These are phyloP conservation scores for Syzygium aromaticum DNA, from an alignment of 345 rosid genomes.

Conservation along the genomic window DNA sequence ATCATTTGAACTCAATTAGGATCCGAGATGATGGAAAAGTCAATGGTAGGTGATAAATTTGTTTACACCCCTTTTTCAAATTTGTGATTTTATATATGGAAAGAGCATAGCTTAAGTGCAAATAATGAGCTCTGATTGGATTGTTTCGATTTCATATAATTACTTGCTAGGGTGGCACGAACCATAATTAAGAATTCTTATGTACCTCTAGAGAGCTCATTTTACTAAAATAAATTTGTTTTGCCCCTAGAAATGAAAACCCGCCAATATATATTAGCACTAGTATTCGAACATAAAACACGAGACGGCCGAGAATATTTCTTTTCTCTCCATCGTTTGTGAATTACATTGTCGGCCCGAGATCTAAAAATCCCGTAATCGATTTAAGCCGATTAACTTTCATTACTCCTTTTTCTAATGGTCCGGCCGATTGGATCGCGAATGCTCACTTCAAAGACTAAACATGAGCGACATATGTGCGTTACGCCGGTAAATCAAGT, in stretches of 20 bases:
- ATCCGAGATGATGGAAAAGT: background rate
- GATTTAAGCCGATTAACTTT: background rate
- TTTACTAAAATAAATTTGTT: background rate
- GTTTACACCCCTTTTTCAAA: background rate
- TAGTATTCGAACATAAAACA: background rate
- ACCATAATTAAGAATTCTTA: background rate
- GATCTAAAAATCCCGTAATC: background rate
- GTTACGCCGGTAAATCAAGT: background rate
- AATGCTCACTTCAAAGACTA: background rate
- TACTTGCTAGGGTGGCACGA: background rate
- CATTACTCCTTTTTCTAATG: background rate
- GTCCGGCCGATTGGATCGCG: background rate
- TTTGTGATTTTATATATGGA: background rate
- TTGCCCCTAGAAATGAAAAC: background rate
- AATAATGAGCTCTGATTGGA: background rate
- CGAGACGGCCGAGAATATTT: background rate
- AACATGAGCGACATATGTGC: background rate
- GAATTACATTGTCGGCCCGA: background rate
- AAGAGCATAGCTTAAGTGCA: background rate
- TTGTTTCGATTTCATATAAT: background rate
- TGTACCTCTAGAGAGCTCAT: background rate
- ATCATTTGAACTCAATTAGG: too few species aligned
- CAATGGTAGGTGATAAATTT: background rate
- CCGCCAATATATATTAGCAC: background rate
- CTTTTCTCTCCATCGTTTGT: background rate